A percentile compares a stretch with the other conserved stretches of the same genome.
Evolutionary conservation across 139 green algal genomes (phyloP).

Genomic region (Closterium sp.): DNA sequence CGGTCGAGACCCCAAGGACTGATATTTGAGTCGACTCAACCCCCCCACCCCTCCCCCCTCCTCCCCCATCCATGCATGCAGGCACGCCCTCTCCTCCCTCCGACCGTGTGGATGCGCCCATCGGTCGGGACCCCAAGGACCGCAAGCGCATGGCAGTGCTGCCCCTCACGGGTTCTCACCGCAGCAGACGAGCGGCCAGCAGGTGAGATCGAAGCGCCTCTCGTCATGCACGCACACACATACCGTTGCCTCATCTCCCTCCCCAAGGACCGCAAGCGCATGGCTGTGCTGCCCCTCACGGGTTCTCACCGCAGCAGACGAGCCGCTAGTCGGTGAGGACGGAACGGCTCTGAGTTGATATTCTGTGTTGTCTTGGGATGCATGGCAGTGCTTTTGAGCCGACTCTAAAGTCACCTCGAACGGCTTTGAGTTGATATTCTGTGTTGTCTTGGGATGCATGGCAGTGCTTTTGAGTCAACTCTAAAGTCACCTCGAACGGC

Average conservation of each 20-base stretch:
- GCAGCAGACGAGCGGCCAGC: conserved; percentile 30
- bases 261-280: no score
- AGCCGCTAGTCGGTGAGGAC: conserved; percentile 14
- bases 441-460: neutral
- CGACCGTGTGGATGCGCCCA: conserved; percentile 40
- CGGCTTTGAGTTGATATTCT: no score
- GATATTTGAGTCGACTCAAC: conserved; percentile 8
- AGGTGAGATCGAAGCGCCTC: no score
- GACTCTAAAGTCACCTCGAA: no score
- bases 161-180: neutral
- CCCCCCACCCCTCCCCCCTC: no score
- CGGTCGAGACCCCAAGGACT: conserved; percentile 64
- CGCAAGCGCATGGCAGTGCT: conserved; percentile 57
- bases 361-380: no score
- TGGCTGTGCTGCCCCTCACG: neutral
- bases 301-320: neutral
- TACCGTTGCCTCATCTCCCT: no score
- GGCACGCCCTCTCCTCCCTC: neutral
- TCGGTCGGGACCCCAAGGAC: conserved; percentile 66
- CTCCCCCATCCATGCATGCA: no score
- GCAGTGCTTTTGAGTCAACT: no score
- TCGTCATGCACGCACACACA: no score
- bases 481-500: no score
- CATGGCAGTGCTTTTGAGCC: no score
- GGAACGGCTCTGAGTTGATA: neutral